These are phyloP conservation scores for Penstemon davidsonii DNA, from an alignment of 257 asterid species.

Conservation along the genomic window DNA sequence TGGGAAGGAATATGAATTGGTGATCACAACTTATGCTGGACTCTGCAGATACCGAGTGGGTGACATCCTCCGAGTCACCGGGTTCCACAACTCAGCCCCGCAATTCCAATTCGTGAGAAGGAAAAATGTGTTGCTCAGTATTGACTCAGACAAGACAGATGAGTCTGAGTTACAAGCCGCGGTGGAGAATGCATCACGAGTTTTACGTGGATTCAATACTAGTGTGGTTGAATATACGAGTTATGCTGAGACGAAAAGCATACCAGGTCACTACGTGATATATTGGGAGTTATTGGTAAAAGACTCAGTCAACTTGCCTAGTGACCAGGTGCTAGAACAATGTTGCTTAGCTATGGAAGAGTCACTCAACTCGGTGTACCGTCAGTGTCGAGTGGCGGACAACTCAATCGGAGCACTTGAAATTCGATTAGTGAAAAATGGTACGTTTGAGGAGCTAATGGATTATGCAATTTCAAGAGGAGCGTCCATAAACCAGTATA, in stretches of 20 bases:
- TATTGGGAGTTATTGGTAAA: slow-evolving; percentile 32
- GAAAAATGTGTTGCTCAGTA: slow-evolving; percentile 36
- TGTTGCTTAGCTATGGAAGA: slow-evolving; percentile 47
- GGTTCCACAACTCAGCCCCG: slow-evolving; percentile 43
- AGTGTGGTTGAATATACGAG: slow-evolving; percentile 45
- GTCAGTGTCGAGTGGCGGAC: slow-evolving; percentile 22
- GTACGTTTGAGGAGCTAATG: slow-evolving; percentile 43
- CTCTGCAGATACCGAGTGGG: slow-evolving; percentile 43
- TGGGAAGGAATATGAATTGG: slow-evolving; percentile 46
- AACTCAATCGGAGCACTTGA: slow-evolving; percentile 40
- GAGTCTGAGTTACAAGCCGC: slow-evolving; percentile 45
- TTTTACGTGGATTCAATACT: slow-evolving; percentile 17
- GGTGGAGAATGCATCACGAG: slow-evolving; percentile 30
- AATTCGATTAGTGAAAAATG: slow-evolving; percentile 35
- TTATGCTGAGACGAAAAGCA: slow-evolving; percentile 26
- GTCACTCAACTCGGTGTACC: slow-evolving; percentile 31
- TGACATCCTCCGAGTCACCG: slow-evolving; percentile 38
- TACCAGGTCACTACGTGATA: slow-evolving; percentile 41
- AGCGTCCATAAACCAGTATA: slow-evolving; percentile 41
- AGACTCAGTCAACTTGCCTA: slow-evolving; percentile 20
- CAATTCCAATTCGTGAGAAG: slow-evolving; percentile 34
- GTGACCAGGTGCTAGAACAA: slow-evolving; percentile 14
- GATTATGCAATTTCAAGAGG: slow-evolving; percentile 38
- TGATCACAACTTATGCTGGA: slow-evolving; percentile 45
- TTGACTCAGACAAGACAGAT: slow-evolving; percentile 40